phyloP scores from a whole-genome alignment of 257 asterid species.

The Rubia yunnanensis region DNA sequence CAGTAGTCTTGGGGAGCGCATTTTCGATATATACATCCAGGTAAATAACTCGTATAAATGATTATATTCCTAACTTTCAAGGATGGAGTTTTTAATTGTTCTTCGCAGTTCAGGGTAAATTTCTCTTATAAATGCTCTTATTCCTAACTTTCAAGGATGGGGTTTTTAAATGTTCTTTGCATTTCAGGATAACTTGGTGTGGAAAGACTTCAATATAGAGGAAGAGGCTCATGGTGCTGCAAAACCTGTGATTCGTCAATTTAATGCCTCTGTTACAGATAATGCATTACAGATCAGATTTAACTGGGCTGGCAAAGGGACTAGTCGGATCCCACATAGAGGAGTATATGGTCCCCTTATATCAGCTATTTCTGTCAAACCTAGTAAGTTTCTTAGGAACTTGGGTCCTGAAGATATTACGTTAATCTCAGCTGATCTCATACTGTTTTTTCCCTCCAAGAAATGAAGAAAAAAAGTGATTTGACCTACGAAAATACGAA shows the following conservation, averaged over 20 bases:
- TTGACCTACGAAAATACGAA: no score
- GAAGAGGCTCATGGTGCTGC: constrained; percentile 59
- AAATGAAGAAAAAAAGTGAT: no score
- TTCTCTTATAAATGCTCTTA: background rate
- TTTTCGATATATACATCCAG: constrained; percentile 76
- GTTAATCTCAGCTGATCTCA: background rate
- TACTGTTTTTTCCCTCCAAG: background rate
- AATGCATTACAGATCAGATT: constrained; percentile 63
- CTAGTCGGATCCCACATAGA: constrained; percentile 56
- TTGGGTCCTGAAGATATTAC: background rate
- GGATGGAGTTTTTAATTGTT: background rate
- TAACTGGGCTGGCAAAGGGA: constrained; percentile 85
- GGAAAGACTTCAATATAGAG: constrained; percentile 60
- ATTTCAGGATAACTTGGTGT: constrained; percentile 49
- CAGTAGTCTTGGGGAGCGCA: constrained; percentile 63
- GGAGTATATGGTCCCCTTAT: constrained; percentile 80
- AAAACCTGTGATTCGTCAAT: constrained; percentile 38
- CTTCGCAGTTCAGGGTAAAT: constrained; percentile 61
- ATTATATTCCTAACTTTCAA: background rate
- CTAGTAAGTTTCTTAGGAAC: constrained; percentile 36
- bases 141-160: background rate
- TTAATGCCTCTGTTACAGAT: constrained; percentile 48
- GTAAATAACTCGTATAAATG: constrained; percentile 23
- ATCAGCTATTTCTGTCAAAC: constrained; percentile 74
- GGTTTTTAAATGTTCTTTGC: background rate